Evolutionary conservation across 2,329 filamentous ascomycete genomes (phyloP).

Genomic region (Seiridium cupressi): DNA sequence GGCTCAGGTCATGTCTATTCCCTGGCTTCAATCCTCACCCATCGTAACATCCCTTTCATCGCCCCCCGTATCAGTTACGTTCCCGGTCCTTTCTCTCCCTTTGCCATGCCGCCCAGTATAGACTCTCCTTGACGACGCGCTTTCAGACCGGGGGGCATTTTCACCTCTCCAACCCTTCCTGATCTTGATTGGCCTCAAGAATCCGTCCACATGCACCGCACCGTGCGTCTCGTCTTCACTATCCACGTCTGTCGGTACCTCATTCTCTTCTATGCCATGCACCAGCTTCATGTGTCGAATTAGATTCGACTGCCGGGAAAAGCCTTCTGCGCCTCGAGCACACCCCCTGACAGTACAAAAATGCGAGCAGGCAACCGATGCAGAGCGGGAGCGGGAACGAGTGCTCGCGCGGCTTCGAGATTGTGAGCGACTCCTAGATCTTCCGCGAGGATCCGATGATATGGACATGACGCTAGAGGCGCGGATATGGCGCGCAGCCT

Average conservation of each 20-base stretch:
- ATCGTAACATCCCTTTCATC: slow-evolving; percentile 6
- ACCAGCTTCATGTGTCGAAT: slow-evolving; percentile 41
- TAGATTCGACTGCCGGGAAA: slow-evolving; percentile 33
- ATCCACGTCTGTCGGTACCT: slow-evolving; percentile 29
- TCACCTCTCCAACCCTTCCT: slow-evolving; percentile 46
- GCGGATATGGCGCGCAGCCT: slow-evolving; percentile 3
- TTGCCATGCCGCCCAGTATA: background rate
- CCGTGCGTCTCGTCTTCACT: slow-evolving; percentile 57
- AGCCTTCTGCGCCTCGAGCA: slow-evolving; percentile 31
- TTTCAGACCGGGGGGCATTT: slow-evolving; percentile 17
- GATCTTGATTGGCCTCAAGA: slow-evolving; percentile 54
- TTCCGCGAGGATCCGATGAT: slow-evolving; percentile 8
- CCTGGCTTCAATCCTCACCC: background rate
- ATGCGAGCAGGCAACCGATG: slow-evolving; percentile 16
- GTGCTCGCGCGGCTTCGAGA: background rate
- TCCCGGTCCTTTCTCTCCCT: background rate
- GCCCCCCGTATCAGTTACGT: background rate
- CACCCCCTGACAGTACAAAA: slow-evolving; percentile 38
- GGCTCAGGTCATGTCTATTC: no score
- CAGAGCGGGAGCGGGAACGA: slow-evolving; percentile 20
- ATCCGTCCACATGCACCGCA: slow-evolving; percentile 68
- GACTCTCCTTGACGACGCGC: background rate
- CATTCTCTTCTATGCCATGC: slow-evolving; percentile 30
- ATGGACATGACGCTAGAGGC: slow-evolving; percentile 8
- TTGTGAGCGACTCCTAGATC: slow-evolving; percentile 5